A percentile compares a stretch with the other conserved stretches of the same genome.
Conservation (phyloP, 371 early-diverging fungal species). For the Apophysomyces trapeziformis region DNA sequence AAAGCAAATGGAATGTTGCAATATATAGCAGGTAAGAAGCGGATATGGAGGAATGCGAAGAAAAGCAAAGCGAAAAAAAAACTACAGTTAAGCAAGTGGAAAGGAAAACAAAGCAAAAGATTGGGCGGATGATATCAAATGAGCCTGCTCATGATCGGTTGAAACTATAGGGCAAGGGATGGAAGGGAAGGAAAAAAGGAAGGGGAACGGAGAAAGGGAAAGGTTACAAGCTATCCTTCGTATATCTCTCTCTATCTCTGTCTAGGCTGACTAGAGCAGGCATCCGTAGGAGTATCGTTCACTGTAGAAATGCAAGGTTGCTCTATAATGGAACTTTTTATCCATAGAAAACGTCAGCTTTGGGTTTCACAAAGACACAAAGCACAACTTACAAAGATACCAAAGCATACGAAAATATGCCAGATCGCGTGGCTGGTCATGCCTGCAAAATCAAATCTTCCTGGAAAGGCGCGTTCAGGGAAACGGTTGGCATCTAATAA, state of each 20-base stretch:
- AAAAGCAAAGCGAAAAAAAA: too few species aligned
- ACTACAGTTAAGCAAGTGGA: background rate
- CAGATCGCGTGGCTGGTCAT: constrained; percentile 73
- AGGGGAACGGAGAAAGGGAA: constrained; percentile 2
- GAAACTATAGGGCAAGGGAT: background rate
- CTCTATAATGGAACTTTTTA: constrained; percentile 56
- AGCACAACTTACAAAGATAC: constrained; percentile 49
- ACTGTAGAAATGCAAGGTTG: constrained; percentile 53
- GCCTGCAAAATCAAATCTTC: constrained; percentile 66
- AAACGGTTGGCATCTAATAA: constrained; percentile 59
- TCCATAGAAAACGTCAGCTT: background rate
- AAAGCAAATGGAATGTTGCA: background rate
- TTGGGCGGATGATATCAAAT: background rate
- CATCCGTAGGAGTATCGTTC: constrained; percentile 53
- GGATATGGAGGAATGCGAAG: too few species aligned
- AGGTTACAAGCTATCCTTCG: too few species aligned
- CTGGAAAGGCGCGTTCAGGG: constrained; percentile 73
- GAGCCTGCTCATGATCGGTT: background rate
- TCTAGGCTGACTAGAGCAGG: background rate
- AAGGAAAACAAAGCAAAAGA: background rate
- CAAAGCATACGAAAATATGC: constrained; percentile 70
- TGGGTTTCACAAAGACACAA: background rate
- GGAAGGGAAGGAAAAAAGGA: background rate
- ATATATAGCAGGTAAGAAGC: too few species aligned
- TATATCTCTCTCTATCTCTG: too few species aligned